These are phyloP conservation scores for Brassica hybrid DNA, from an alignment of 441 rosid genomes.

Conservation along the genomic window DNA sequence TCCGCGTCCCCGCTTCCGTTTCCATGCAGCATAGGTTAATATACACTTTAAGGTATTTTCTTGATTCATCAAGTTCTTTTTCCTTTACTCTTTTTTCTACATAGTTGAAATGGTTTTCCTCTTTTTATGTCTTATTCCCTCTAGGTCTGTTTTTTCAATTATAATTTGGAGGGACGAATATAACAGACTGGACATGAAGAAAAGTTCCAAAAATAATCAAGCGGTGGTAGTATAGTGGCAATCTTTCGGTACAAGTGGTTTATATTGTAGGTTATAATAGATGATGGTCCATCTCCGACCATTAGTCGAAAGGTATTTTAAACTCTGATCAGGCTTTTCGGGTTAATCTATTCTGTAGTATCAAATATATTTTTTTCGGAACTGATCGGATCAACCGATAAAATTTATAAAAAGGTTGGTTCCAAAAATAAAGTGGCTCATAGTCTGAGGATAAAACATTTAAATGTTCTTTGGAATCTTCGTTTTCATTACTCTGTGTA, in stretches of 20 bases:
- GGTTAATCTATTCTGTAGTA: no score
- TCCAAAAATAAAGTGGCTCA: slow-evolving; percentile 27
- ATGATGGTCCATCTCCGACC: no score
- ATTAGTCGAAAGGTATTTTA: no score
- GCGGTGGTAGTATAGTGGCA: no score
- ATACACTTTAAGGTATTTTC: slow-evolving; percentile 8
- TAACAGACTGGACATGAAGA: slow-evolving; percentile 29
- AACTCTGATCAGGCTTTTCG: no score
- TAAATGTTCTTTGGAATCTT: slow-evolving; percentile 43
- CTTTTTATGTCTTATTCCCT: slow-evolving; percentile 19
- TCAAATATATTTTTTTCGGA: no score
- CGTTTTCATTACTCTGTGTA: slow-evolving; percentile 20
- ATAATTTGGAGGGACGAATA: not conserved
- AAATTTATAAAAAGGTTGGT: not conserved
- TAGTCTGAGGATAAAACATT: slow-evolving; percentile 21
- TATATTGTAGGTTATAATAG: no score
- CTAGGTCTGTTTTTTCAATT: not conserved
- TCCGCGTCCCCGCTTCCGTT: no score
- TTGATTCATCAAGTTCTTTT: slow-evolving; percentile 25
- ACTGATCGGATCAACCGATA: no score
- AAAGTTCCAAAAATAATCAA: slow-evolving; percentile 16
- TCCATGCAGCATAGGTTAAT: no score
- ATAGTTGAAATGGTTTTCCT: slow-evolving; percentile 30
- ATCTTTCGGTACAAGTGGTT: no score
- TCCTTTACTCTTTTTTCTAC: not conserved